phyloP scores from a whole-genome alignment of 305 asterid genomes.

The Solanum hybrid region DNA sequence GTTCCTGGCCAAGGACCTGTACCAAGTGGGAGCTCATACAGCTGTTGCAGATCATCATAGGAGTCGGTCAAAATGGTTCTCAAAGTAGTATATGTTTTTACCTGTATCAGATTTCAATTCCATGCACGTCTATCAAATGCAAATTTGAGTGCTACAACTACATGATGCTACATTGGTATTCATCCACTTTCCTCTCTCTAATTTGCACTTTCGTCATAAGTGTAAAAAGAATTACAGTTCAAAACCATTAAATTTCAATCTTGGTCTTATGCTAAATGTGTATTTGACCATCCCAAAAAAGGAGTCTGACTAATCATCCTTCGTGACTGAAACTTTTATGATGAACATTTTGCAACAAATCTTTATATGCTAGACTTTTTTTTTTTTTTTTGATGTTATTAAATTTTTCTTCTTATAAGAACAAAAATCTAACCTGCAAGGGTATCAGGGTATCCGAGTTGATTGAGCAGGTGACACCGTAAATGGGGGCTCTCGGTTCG shows the following conservation, averaged over 20 bases:
- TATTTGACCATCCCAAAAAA: not conserved
- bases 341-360: not conserved
- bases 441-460: not conserved
- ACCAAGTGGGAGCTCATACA: constrained; percentile 33
- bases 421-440: not conserved
- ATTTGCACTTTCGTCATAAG: not conserved
- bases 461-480: not conserved
- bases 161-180: not conserved
- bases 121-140: not conserved
- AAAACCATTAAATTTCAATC: not conserved
- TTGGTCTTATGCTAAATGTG: not conserved
- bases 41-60: constrained; percentile 55
- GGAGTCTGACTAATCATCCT: not conserved
- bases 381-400: not conserved
- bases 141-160: not conserved
- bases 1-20: constrained; percentile 53
- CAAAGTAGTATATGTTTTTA: not conserved
- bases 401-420: not conserved
- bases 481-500: not conserved
- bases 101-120: not conserved
- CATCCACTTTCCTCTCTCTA: not conserved
- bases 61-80: not conserved
- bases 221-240: not conserved
- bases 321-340: not conserved
- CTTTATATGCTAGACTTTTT: not conserved